These are phyloP conservation scores for Boletus reticuloceps DNA, from an alignment of 768 basidiomycete species.

Conservation along the genomic window DNA sequence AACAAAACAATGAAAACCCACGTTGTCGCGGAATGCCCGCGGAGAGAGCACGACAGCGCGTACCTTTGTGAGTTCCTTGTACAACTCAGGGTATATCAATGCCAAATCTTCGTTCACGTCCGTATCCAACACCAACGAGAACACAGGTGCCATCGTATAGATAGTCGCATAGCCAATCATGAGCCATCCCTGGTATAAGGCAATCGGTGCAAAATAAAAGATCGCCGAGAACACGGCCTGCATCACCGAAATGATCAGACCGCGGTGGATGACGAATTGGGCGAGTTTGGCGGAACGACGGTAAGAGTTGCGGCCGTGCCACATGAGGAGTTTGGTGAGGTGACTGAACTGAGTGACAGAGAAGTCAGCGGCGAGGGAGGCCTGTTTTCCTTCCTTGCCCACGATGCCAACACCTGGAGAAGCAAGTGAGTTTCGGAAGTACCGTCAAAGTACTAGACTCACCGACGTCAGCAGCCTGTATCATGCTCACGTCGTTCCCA, in stretches of 20 bases:
- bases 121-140: constrained; percentile 92
- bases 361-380: constrained; percentile 98
- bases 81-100: constrained; percentile 92
- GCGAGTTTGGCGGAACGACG: constrained; percentile 96
- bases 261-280: constrained; percentile 98
- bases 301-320: constrained; percentile 99
- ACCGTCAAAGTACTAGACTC: constrained; percentile 32
- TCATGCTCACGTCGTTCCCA: constrained; percentile 99
- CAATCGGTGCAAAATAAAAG: constrained; percentile 94
- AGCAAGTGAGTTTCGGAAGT: background rate
- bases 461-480: constrained; percentile 99
- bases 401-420: constrained; percentile 89
- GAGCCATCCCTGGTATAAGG: constrained; percentile 96
- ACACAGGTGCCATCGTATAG: constrained; percentile 98
- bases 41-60: background rate
- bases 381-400: constrained; percentile 98
- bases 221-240: constrained; percentile 95
- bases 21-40: background rate
- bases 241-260: constrained; percentile 95
- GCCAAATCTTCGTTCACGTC: constrained; percentile 97
- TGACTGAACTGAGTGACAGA: constrained; percentile 96
- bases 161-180: constrained; percentile 96
- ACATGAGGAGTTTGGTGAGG: constrained; percentile 93
- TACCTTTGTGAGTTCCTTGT: constrained; percentile 97
- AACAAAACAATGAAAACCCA: background rate